phyloP scores from a whole-genome alignment of 179 eudicot genomes.

The Silene vulgaris region DNA sequence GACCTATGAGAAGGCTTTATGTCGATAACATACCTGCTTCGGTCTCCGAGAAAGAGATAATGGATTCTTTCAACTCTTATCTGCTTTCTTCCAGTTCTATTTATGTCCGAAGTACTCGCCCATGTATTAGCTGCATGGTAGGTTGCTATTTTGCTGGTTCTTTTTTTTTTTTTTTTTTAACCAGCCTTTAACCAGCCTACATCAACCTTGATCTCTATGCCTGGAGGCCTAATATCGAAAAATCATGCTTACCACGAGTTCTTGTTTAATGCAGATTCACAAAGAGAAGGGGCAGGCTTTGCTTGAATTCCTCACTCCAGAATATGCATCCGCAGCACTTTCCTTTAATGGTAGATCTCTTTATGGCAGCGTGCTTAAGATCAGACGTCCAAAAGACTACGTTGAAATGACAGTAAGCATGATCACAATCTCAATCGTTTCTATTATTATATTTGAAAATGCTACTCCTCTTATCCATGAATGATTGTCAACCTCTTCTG shows the following conservation, averaged over 20 bases:
- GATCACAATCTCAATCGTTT: conserved; percentile 21
- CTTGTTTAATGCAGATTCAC: conserved; percentile 56
- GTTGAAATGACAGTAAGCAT: conserved; percentile 70
- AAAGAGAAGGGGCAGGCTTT: conserved; percentile 96
- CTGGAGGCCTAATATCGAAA: not conserved
- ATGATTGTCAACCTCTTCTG: not conserved
- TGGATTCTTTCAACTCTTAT: conserved; percentile 59
- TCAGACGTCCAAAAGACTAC: conserved; percentile 91
- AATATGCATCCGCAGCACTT: conserved; percentile 90
- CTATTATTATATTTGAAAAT: conserved; percentile 19
- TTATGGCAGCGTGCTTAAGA: conserved; percentile 59
- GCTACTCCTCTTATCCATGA: not conserved
- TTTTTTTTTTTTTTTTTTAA: too few species aligned
- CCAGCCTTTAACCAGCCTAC: not conserved
- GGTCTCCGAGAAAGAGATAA: conserved; percentile 72
- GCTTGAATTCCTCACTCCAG: conserved; percentile 93
- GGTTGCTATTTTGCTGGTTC: conserved; percentile 24
- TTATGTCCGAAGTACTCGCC: conserved; percentile 59
- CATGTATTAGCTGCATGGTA: conserved; percentile 96
- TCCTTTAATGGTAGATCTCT: conserved; percentile 72
- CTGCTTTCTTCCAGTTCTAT: conserved; percentile 63
- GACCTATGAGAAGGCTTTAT: conserved; percentile 94
- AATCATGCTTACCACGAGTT: not conserved
- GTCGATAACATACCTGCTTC: conserved; percentile 76
- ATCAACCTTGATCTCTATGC: not conserved